A percentile compares a stretch with the other conserved stretches of the same genome.
These are phyloP conservation scores for Quercus cerris DNA, from an alignment of 306 rosid species.

Conservation along the genomic window DNA sequence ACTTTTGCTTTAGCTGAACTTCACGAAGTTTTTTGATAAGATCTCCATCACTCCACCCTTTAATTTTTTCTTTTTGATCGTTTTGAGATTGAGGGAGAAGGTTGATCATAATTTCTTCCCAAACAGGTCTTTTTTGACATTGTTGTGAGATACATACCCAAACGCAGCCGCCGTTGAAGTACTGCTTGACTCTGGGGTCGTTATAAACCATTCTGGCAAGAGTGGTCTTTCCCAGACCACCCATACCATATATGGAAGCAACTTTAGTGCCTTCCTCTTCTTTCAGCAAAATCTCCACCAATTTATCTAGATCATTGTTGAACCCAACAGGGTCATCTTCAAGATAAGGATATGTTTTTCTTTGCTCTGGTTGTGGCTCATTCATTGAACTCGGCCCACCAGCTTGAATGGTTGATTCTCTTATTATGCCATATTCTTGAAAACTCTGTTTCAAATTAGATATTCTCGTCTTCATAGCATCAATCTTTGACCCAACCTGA, in stretches of 20 bases:
- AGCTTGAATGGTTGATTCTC: fast-evolving
- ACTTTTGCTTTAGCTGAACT: background rate
- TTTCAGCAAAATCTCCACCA: too few relatives aligned
- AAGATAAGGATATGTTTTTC: fast-evolving
- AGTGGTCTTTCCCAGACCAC: background rate
- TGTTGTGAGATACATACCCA: background rate
- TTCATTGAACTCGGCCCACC: fast-evolving
- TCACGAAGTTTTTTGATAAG: fast-evolving
- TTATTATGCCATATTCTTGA: background rate
- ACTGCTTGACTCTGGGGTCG: fast-evolving
- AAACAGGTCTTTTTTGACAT: too few relatives aligned
- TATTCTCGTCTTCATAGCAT: slow-evolving; percentile 19
- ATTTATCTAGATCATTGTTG: fast-evolving
- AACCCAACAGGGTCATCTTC: fast-evolving
- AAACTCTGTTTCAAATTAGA: slow-evolving; percentile 3
- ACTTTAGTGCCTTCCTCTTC: too few relatives aligned
- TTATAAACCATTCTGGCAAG: background rate
- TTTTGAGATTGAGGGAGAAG: fast-evolving
- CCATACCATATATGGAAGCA: background rate
- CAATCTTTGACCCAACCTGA: slow-evolving; percentile 29
- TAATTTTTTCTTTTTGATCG: too few relatives aligned
- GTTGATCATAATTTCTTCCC: background rate
- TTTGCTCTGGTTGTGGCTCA: fast-evolving
- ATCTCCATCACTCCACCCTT: too few relatives aligned
- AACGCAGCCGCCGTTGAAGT: fast-evolving